Percentiles rank a stretch among this genome's conserved stretches.
phyloP scores from a whole-genome alignment of 2,329 filamentous ascomycete genomes.

The Helicocarpus griseus region DNA sequence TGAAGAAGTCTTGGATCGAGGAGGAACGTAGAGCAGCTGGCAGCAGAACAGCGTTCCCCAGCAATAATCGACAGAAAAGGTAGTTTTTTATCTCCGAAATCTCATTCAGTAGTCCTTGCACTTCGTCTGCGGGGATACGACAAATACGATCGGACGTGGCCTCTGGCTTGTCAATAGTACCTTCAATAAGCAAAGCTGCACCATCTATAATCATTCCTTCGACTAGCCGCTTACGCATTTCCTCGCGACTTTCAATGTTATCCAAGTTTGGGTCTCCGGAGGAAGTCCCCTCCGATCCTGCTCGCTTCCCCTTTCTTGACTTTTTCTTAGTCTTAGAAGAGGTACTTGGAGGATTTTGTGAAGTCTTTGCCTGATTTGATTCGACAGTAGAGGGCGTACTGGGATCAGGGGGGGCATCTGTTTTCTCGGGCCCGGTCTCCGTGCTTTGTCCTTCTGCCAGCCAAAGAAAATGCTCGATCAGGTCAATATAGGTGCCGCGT shows the following conservation, averaged over 20 bases:
- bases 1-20: conserved; percentile 38
- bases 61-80: conserved; percentile 39
- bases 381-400: background rate
- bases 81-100: conserved; percentile 41
- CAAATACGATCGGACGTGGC: conserved; percentile 25
- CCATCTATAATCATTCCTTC: conserved; percentile 29
- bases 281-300: background rate
- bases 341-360: background rate
- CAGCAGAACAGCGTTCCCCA: conserved; percentile 38
- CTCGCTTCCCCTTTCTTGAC: conserved; percentile 6
- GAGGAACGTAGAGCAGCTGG: conserved; percentile 30
- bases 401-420: background rate
- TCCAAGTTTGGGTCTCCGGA: conserved; percentile 23
- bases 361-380: background rate
- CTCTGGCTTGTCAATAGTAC: conserved; percentile 23
- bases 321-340: conserved; percentile 23
- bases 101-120: conserved; percentile 34
- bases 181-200: background rate
- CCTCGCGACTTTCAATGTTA: conserved; percentile 35
- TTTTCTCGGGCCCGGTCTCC: background rate
- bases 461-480: conserved; percentile 40
- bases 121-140: conserved; percentile 34
- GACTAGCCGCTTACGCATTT: conserved; percentile 32
- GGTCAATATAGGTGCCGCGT: conserved; percentile 34
- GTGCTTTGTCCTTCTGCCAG: conserved; percentile 1